Evolutionary conservation across 2,329 filamentous ascomycete species (phyloP).

Genomic region (Talaromyces islandicus): DNA sequence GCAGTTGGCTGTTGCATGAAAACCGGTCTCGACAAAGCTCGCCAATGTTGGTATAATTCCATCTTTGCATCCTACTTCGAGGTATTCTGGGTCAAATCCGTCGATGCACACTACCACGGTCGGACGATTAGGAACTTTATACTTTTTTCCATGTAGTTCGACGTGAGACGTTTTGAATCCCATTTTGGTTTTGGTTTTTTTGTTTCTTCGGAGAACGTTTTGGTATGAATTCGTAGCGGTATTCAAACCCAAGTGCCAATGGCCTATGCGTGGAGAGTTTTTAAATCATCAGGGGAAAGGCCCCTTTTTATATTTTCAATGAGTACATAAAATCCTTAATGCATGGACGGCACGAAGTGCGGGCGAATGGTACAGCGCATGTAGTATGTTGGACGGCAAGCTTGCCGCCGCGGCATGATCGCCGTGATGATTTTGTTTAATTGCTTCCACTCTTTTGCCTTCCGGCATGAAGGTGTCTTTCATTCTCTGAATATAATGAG

Average conservation of each 20-base stretch:
- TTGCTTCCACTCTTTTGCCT: neutral
- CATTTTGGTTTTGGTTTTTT: slow-evolving; percentile 4
- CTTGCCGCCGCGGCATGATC: neutral
- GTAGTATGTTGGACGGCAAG: neutral
- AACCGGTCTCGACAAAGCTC: slow-evolving; percentile 28
- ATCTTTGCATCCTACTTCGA: slow-evolving; percentile 27
- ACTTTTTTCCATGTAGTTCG: slow-evolving; percentile 23
- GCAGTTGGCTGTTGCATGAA: slow-evolving; percentile 33
- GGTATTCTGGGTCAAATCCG: slow-evolving; percentile 40
- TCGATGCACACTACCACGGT: slow-evolving; percentile 40
- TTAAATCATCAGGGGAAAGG: neutral
- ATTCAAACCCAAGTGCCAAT: neutral
- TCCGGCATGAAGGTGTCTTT: no score
- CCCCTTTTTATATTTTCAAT: neutral
- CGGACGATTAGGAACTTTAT: slow-evolving; percentile 26
- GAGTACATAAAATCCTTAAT: neutral
- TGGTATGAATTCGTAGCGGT: neutral
- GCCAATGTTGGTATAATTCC: slow-evolving; percentile 31
- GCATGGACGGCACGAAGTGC: neutral
- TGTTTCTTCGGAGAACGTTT: neutral
- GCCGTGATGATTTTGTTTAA: neutral
- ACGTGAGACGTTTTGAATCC: slow-evolving; percentile 11
- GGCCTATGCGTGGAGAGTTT: neutral
- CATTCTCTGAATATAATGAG: no score
- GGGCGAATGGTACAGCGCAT: neutral